These are phyloP conservation scores for Euphrasia arctica DNA, from an alignment of 305 asterid species.

Conservation along the genomic window DNA sequence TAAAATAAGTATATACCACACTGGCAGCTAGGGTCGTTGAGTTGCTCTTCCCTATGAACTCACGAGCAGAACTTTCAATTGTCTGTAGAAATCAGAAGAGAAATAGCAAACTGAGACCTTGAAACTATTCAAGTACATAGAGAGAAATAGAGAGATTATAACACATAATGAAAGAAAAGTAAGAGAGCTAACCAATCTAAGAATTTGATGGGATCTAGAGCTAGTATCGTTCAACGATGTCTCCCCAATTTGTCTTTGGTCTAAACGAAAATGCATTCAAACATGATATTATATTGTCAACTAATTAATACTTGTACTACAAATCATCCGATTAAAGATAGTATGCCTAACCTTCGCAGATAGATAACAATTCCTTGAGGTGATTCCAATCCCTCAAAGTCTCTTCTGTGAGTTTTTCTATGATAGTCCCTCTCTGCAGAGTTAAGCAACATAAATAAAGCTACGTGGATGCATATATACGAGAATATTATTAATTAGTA, in stretches of 20 bases:
- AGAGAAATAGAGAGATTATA: slow-evolving; percentile 1
- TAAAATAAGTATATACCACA: slow-evolving; percentile 52
- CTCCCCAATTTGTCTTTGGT: slow-evolving; percentile 88
- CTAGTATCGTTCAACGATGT: slow-evolving; percentile 88
- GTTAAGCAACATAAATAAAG: slow-evolving; percentile 23
- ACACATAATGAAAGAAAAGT: not conserved
- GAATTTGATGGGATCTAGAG: slow-evolving; percentile 98
- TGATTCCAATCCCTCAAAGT: slow-evolving; percentile 89
- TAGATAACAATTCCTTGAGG: slow-evolving; percentile 80
- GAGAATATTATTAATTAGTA: slow-evolving; percentile 8
- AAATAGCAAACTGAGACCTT: slow-evolving; percentile 14
- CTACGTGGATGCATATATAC: slow-evolving; percentile 12
- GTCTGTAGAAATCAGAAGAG: slow-evolving; percentile 53
- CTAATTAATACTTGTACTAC: slow-evolving; percentile 7
- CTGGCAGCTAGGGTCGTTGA: slow-evolving; percentile 95
- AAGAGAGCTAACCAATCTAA: slow-evolving; percentile 68
- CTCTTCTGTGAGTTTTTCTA: slow-evolving; percentile 94
- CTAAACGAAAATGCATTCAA: slow-evolving; percentile 34
- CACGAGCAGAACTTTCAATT: slow-evolving; percentile 96
- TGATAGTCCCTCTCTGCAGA: slow-evolving; percentile 72
- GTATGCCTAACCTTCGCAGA: slow-evolving; percentile 66
- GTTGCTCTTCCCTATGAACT: slow-evolving; percentile 90
- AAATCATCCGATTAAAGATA: slow-evolving; percentile 19
- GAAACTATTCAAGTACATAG: not conserved
- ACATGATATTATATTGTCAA: slow-evolving; percentile 15